Conservation (phyloP, 768 basidiomycete species). For the Lentinula guzmanii region DNA sequence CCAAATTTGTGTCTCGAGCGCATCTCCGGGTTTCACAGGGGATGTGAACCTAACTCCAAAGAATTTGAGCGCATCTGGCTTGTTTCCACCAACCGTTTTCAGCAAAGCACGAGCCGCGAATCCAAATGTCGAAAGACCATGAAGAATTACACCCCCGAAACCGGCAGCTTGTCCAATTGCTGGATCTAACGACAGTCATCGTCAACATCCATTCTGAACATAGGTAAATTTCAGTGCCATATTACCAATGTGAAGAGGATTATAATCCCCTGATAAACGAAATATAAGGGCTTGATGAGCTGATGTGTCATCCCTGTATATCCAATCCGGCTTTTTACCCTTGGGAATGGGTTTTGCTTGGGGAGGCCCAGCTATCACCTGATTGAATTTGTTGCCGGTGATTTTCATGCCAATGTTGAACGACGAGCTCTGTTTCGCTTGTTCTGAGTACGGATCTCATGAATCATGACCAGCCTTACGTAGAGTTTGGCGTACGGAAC, state of each 20-base stretch:
- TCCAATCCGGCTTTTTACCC: constrained; percentile 55
- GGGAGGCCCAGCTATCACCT: constrained; percentile 54
- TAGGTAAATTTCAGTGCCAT: constrained; percentile 8
- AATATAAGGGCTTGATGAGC: constrained; percentile 65
- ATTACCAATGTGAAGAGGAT: constrained; percentile 68
- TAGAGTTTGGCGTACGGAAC: constrained; percentile 57
- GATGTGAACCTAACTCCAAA: constrained; percentile 77
- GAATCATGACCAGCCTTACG: constrained; percentile 24
- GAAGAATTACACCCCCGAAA: constrained; percentile 82
- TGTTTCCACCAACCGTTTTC: constrained; percentile 51
- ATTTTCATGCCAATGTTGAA: constrained; percentile 69
- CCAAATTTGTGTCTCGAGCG: constrained; percentile 74
- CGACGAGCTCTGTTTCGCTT: constrained; percentile 44
- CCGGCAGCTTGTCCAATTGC: constrained; percentile 63
- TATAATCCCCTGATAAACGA: constrained; percentile 75
- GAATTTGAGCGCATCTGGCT: constrained; percentile 56
- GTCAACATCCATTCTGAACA: neutral
- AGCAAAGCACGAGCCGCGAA: constrained; percentile 77
- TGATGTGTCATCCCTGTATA: constrained; percentile 55
- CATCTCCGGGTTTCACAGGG: constrained; percentile 80
- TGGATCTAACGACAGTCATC: constrained; percentile 46
- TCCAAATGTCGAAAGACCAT: constrained; percentile 78
- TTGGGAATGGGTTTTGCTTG: constrained; percentile 56
- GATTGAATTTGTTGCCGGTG: constrained; percentile 55
- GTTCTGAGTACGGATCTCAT: neutral